Conservation (phyloP, 208 protist species). For the Giardia muris region DNA sequence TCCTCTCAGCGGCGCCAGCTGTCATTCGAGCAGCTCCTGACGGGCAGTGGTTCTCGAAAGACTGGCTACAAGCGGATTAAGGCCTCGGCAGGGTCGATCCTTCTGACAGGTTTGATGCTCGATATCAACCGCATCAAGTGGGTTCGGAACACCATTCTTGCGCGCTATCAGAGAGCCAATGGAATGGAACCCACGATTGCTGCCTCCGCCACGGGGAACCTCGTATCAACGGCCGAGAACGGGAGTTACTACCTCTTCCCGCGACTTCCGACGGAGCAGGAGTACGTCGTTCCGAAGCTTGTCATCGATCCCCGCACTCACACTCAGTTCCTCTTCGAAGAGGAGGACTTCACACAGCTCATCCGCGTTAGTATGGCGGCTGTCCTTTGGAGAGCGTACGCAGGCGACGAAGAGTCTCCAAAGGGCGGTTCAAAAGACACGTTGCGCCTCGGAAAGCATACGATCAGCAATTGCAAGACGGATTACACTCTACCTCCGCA, state of each 20-base stretch:
- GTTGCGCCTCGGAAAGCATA: neutral
- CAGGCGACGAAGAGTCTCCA: neutral
- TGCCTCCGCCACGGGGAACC: neutral
- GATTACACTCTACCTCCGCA: neutral
- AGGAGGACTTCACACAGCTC: neutral
- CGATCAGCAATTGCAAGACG: neutral
- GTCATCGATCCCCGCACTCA: neutral
- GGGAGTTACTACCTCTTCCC: neutral
- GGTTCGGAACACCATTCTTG: neutral
- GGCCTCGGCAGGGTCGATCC: neutral
- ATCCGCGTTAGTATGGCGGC: neutral
- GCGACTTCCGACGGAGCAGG: neutral
- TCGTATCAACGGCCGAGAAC: neutral
- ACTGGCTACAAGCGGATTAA: conserved; percentile 28
- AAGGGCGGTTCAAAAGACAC: neutral
- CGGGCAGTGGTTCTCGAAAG: neutral
- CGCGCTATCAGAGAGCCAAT: neutral
- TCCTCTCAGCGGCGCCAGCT: neutral
- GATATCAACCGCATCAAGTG: conserved; percentile 8
- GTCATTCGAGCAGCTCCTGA: conserved; percentile 8
- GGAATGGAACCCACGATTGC: neutral
- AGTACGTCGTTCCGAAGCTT: neutral
- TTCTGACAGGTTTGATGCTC: neutral
- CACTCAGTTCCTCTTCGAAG: neutral
- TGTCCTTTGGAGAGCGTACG: neutral